Percentiles rank a stretch among this genome's conserved stretches.
These are phyloP conservation scores for Phylloporus sp. DNA, from an alignment of 768 basidiomycete genomes.

Conservation along the genomic window DNA sequence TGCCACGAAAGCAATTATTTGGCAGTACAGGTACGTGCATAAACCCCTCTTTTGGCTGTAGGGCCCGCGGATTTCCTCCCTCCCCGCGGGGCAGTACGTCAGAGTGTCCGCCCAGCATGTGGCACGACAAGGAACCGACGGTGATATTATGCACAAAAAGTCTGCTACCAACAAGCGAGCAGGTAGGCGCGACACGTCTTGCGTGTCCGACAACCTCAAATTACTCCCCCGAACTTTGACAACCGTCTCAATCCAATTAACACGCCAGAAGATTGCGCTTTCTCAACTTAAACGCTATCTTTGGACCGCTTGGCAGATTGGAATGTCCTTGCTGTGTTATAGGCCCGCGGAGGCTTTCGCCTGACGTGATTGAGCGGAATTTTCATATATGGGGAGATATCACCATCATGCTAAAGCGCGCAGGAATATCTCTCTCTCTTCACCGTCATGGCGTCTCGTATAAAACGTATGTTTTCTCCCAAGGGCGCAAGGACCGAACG, in stretches of 20 bases:
- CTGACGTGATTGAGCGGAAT: background rate
- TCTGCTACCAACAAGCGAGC: background rate
- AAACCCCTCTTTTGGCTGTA: background rate
- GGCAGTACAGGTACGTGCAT: background rate
- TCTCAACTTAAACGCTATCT: background rate
- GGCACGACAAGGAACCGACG: background rate
- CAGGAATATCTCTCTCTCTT: background rate
- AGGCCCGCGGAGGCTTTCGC: background rate
- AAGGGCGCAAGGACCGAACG: background rate
- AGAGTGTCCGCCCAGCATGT: background rate
- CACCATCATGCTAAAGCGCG: background rate
- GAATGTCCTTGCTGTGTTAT: background rate
- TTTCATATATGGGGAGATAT: conserved; percentile 2
- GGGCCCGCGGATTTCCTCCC: background rate
- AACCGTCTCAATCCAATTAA: background rate
- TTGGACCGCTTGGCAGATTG: background rate
- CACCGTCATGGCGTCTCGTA: conserved; percentile 12
- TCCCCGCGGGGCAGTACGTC: background rate
- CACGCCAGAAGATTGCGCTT: background rate
- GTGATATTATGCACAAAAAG: background rate
- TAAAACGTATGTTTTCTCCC: conserved; percentile 15
- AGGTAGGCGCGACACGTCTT: background rate
- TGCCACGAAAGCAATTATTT: background rate
- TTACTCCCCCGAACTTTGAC: background rate
- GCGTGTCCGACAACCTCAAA: background rate